These are phyloP conservation scores for Verbena officinalis DNA, from an alignment of 257 asterid genomes.

Conservation along the genomic window DNA sequence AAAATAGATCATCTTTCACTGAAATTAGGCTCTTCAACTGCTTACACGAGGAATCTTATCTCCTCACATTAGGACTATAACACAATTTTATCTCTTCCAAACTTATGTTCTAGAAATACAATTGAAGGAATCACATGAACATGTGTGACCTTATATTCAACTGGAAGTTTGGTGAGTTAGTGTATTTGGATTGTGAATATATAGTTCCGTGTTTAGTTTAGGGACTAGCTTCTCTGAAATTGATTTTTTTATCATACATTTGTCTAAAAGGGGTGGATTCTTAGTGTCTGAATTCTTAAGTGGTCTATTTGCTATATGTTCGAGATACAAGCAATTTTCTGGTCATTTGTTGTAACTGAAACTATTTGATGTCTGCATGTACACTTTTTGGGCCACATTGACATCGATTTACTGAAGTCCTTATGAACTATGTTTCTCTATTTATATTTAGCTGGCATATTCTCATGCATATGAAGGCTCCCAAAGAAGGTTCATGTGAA, in stretches of 20 bases:
- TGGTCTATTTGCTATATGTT: constrained; percentile 13
- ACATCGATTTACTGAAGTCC: constrained; percentile 15
- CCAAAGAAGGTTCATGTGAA: constrained; percentile 69
- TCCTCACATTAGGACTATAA: neutral
- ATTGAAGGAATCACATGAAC: neutral
- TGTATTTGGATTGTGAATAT: neutral
- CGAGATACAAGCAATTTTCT: neutral
- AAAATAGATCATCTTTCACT: neutral
- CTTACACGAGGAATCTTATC: neutral
- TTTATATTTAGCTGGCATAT: constrained; percentile 85
- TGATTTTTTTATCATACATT: constrained; percentile 9
- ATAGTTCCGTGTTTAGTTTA: neutral
- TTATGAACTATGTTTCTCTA: constrained; percentile 13
- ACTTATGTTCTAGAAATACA: neutral
- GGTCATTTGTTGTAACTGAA: neutral
- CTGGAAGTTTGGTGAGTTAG: constrained; percentile 8
- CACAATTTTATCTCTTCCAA: neutral
- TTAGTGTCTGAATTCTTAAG: constrained; percentile 9
- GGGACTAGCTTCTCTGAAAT: neutral
- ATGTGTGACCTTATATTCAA: neutral
- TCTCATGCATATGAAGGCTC: constrained; percentile 89
- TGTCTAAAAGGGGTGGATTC: constrained; percentile 10
- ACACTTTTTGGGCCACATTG: constrained; percentile 9
- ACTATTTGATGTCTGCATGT: neutral
- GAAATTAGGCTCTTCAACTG: too few species aligned